Evolutionary conservation across 2,329 filamentous ascomycete species (phyloP).

Genomic region (Neospermospora avenae): DNA sequence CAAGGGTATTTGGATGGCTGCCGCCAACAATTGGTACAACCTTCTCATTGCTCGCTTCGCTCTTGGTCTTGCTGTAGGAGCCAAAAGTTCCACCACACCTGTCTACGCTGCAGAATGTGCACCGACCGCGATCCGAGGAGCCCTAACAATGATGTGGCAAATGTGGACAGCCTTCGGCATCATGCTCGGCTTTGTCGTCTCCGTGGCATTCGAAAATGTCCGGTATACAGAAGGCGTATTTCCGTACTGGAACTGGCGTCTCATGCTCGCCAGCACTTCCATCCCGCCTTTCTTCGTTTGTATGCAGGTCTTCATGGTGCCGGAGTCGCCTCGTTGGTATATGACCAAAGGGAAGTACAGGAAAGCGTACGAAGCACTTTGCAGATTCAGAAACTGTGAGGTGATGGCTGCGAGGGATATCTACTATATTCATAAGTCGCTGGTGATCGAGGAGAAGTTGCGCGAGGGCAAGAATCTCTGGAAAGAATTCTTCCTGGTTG

Average conservation of each 20-base stretch:
- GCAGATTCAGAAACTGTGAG: slow-evolving; percentile 43
- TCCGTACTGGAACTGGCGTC: slow-evolving; percentile 54
- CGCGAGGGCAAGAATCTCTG: slow-evolving; percentile 14
- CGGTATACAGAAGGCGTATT: slow-evolving; percentile 35
- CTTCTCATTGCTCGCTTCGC: slow-evolving; percentile 67
- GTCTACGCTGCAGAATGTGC: slow-evolving; percentile 62
- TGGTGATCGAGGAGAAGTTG: slow-evolving; percentile 50
- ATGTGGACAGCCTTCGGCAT: slow-evolving; percentile 64
- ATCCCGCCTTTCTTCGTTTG: slow-evolving; percentile 57
- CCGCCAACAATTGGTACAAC: slow-evolving; percentile 65
- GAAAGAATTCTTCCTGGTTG: slow-evolving; percentile 59
- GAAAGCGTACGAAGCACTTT: slow-evolving; percentile 56
- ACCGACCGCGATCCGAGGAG: slow-evolving; percentile 50
- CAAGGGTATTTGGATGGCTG: slow-evolving; percentile 35
- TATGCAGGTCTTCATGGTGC: slow-evolving; percentile 59
- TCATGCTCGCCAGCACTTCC: slow-evolving; percentile 62
- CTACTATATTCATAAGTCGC: slow-evolving; percentile 62
- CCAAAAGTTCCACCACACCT: slow-evolving; percentile 67
- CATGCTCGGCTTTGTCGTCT: slow-evolving; percentile 57
- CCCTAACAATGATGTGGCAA: slow-evolving; percentile 75
- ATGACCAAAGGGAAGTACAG: slow-evolving; percentile 63
- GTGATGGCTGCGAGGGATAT: slow-evolving; percentile 59
- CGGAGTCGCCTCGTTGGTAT: slow-evolving; percentile 63
- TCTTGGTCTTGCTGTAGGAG: slow-evolving; percentile 73
- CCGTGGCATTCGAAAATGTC: slow-evolving; percentile 48